Evolutionary conservation across 1,284 basidiomycete species (phyloP).

Genomic region (Microbotryomycetes sp.): DNA sequence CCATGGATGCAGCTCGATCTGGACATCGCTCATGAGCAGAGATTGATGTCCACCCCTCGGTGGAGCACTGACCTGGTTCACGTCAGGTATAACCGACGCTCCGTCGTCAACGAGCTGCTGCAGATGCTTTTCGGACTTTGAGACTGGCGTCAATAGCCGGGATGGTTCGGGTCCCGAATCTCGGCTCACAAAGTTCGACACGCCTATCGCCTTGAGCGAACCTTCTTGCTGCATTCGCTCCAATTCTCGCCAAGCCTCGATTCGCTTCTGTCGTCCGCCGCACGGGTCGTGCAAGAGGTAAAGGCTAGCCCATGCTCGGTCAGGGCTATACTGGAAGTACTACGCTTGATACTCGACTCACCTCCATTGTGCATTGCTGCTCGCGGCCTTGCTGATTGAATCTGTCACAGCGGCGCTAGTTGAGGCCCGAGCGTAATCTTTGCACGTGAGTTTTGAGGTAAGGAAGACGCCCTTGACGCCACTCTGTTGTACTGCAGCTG

Average conservation of each 20-base stretch:
- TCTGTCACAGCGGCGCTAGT: constrained; percentile 31
- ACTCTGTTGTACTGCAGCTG: constrained; percentile 46
- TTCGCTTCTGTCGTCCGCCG: constrained; percentile 53
- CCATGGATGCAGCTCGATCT: constrained; percentile 61
- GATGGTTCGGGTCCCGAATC: too few relatives aligned
- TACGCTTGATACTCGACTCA: constrained; percentile 42
- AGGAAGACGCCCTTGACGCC: constrained; percentile 53
- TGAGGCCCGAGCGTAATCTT: constrained; percentile 27
- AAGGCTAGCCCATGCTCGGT: constrained; percentile 38
- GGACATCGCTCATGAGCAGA: constrained; percentile 37
- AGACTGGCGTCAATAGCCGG: background rate
- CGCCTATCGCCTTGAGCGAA: constrained; percentile 62
- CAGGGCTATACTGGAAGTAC: constrained; percentile 48
- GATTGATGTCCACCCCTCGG: background rate
- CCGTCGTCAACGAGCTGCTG: constrained; percentile 61
- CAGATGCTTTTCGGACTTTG: constrained; percentile 57
- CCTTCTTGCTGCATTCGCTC: constrained; percentile 54
- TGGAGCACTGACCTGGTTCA: constrained; percentile 69
- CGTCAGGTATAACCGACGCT: constrained; percentile 53
- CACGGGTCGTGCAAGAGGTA: constrained; percentile 67
- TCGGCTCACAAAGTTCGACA: constrained; percentile 55
- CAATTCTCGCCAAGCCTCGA: constrained; percentile 59
- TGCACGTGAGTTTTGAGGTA: constrained; percentile 41
- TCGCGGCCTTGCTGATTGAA: constrained; percentile 15
- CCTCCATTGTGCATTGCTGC: constrained; percentile 38